Evolutionary conservation across 2,329 filamentous ascomycete species (phyloP).

Genomic region (Lojkania enalia): DNA sequence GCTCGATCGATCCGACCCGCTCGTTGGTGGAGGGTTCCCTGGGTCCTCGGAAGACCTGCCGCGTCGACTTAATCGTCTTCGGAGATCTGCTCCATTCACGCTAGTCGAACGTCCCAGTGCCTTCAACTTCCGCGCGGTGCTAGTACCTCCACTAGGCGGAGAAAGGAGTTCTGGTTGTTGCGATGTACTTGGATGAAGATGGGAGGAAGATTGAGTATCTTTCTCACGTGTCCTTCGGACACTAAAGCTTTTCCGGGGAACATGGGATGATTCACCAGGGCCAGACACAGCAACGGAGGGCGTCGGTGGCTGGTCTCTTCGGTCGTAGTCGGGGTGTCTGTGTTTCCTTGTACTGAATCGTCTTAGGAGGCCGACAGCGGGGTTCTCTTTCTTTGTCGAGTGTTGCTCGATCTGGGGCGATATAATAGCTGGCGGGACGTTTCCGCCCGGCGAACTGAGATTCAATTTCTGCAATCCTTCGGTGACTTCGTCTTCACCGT

Average conservation of each 20-base stretch:
- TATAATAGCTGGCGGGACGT: conserved; percentile 54
- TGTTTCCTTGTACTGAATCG: conserved; percentile 87
- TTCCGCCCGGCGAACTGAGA: conserved; percentile 52
- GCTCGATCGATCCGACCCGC: conserved; percentile 76
- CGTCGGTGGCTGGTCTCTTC: conserved; percentile 65
- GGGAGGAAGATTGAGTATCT: conserved; percentile 53
- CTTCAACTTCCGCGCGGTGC: conserved; percentile 63
- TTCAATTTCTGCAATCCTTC: conserved; percentile 72
- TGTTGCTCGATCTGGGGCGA: conserved; percentile 59
- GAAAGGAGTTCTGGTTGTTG: conserved; percentile 79
- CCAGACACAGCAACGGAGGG: conserved; percentile 82
- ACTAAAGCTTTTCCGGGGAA: conserved; percentile 85
- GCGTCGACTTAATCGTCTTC: conserved; percentile 64
- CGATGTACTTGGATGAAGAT: conserved; percentile 57
- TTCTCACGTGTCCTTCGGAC: conserved; percentile 66
- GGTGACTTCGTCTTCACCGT: conserved; percentile 88
- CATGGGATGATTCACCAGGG: conserved; percentile 65
- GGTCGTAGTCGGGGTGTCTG: conserved; percentile 57
- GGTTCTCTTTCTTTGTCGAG: conserved; percentile 79
- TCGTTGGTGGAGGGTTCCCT: conserved; percentile 70
- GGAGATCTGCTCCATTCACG: conserved; percentile 84
- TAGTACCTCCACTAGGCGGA: conserved; percentile 64
- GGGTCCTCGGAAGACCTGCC: conserved; percentile 58
- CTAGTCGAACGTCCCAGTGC: conserved; percentile 85
- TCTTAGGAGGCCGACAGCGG: conserved; percentile 79